Conservation (phyloP, 225 moss, liverwort and hornwort species). For the Bryum argenteum region DNA sequence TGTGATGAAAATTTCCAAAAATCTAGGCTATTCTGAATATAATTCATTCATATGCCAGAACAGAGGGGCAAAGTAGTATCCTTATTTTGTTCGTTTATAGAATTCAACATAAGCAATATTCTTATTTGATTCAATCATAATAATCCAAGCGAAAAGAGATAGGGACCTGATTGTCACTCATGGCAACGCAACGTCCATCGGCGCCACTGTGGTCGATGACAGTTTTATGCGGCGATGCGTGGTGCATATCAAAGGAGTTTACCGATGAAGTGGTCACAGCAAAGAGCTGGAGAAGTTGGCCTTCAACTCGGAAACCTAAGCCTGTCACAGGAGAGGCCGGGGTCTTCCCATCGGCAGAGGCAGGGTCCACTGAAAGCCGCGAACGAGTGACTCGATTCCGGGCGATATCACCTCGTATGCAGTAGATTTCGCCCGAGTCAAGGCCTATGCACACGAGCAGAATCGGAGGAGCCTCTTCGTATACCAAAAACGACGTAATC, state of each 20-base stretch:
- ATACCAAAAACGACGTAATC: conserved; percentile 96
- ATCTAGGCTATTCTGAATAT: no score
- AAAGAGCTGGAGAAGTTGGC: conserved; percentile 89
- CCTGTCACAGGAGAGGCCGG: conserved; percentile 89
- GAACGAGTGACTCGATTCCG: conserved; percentile 90
- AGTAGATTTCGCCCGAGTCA: conserved; percentile 85
- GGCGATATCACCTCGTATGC: conserved; percentile 92
- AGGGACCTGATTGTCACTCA: conserved; percentile 91
- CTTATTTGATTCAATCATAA: no score
- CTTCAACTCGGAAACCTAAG: conserved; percentile 87
- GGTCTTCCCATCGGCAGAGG: conserved; percentile 57
- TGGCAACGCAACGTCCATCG: conserved; percentile 86
- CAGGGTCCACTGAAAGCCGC: conserved; percentile 82
- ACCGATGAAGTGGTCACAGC: conserved; percentile 78
- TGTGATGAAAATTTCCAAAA: no score
- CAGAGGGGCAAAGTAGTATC: no score
- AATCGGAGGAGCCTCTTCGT: conserved; percentile 95
- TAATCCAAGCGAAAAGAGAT: no score
- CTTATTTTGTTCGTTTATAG: no score
- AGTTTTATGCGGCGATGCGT: conserved; percentile 75
- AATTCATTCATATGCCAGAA: no score
- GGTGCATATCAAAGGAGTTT: conserved; percentile 87
- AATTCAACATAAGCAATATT: no score
- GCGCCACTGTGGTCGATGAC: conserved; percentile 80
- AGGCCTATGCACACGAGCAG: conserved; percentile 92